Base-by-base conservation (phyloP, 2,329 filamentous ascomycete genomes). In the Penicillium digitatum region DNA sequence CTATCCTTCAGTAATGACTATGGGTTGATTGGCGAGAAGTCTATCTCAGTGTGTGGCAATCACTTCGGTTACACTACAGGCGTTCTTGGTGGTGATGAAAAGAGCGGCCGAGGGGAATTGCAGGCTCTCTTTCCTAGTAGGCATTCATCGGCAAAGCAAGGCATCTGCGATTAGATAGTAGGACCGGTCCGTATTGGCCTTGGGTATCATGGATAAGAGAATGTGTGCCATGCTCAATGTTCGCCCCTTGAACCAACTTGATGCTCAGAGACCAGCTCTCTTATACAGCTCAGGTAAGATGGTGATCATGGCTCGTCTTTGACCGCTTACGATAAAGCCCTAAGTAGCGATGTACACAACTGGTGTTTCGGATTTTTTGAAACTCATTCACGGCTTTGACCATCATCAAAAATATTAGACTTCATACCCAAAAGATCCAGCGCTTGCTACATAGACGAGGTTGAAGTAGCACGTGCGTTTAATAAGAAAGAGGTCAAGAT, bases 1-100 rank as follows among this genome's bases (percentile, higher is more conserved):
- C 87, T 87, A 69, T 87, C 89, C n/a, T 76, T 71, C 1, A 81
- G 69, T 3, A 74, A 74, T 66, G 37, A 72, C 60, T 26, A 69
- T 69, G 49, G 68, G 61, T 54, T 70, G 64, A 38, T 78, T 74
- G 5, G 66, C 47, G 11, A 72, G 67, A 18, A 79, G 75, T 11
- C 79, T 73, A 2, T 60, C 27, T 26, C 57, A 61, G 6, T 67
- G 62, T 1, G 68, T 62, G 3, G 67, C 60, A 52, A 77, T 76
- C 2, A 79, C 80, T 32, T 72, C 72, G 9, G 72, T 60, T 45
- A 81, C 74, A 10, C 78, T 78, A 27, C 67, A 65, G 5, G 72
- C 69, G 63, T 82, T 82, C 69, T 82, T 80, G 0, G 80, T 79
- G 20, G 80, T 80, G 27, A 82, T 74, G 43, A 83, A 72, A 38